A percentile compares a stretch with the other conserved stretches of the same genome.
Conservation (phyloP, 2,329 filamentous ascomycete species). For the Ascochyta lentis region DNA sequence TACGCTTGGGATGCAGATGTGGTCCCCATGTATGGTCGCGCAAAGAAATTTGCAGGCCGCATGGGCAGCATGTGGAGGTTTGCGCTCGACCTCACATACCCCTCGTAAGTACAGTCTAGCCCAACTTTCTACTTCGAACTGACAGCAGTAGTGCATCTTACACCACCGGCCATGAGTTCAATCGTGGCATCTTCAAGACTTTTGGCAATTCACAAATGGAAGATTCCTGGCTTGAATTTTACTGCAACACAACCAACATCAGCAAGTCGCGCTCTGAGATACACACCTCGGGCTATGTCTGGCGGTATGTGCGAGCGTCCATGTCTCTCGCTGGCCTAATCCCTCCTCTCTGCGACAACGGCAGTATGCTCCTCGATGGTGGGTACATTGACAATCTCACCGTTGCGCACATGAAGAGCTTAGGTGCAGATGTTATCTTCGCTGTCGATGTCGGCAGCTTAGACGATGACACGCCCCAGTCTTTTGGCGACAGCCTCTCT, state of each 20-base stretch:
- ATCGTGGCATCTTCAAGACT: constrained; percentile 97
- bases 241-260: constrained; percentile 99
- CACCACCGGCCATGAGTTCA: constrained; percentile 98
- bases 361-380: constrained; percentile 93
- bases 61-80: constrained; percentile 99
- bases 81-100: constrained; percentile 92
- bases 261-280: constrained; percentile 91
- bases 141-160: constrained; percentile 71
- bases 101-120: constrained; percentile 61
- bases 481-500: constrained; percentile 91
- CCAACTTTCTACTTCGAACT: constrained; percentile 9
- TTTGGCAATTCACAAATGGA: constrained; percentile 98
- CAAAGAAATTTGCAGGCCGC: constrained; percentile 97
- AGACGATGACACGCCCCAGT: constrained; percentile 90
- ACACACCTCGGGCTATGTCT: constrained; percentile 95
- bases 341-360: constrained; percentile 94
- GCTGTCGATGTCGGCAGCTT: constrained; percentile 92
- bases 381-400: constrained; percentile 98
- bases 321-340: constrained; percentile 95
- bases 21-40: constrained; percentile 93
- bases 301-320: constrained; percentile 94
- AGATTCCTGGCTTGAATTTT: constrained; percentile 98
- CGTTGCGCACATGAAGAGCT: constrained; percentile 93
- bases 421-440: constrained; percentile 93
- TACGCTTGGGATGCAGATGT: constrained; percentile 97